Evolutionary conservation across 805 yeast species (phyloP), one percentile per base, ranked within the genome.

Genomic region (Wickerhamomyces subpelliculosus): DNA sequence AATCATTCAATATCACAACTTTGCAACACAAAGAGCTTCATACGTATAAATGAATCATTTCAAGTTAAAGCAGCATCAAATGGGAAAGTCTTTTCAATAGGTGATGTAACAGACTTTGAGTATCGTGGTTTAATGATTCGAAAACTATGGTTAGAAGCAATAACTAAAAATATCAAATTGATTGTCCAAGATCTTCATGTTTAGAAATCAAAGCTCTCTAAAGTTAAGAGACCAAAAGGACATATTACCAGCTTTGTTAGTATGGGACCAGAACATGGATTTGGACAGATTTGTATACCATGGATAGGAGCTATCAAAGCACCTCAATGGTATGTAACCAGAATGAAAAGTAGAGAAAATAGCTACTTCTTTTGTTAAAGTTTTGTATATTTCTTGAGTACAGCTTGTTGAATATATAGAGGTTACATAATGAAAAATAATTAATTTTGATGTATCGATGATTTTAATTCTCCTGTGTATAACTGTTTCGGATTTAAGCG

Each of bases 31-130:
- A 9, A 14, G 2, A 48, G 48, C 1, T 44, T 39, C 22, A 34
- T 48, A 7, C 35, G 17, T 18, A 39, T 46, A 12, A 13, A 39
- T 5, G 41, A 40, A 4, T 20, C 42, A 8, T 39, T 46, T 26
- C 48, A 42, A 25, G 19, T 28, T 17, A 27, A 22, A 8, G 29
- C 35, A 2, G 12, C 34, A 1, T 5, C 14, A 9, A 18, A 12
- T 3, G 12, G 10, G 10, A 49, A 51, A 28, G 46, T 60, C 12
- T 61, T 60, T 42, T 61, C 63, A n/a, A 44, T 58, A 38, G 64
- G 65, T 7, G 64, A 60, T 40, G 51, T 52, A 9, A 42, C 40
- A 17, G 45, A 49, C 38, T 44, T 40, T 35, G 36, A 39, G 2
- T 40, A 37, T 19, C 57, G 54, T 38, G 48, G 56, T 7, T n/a